Evolutionary conservation across 345 rosid species (phyloP).

Genomic region (Isatis tinctoria): DNA sequence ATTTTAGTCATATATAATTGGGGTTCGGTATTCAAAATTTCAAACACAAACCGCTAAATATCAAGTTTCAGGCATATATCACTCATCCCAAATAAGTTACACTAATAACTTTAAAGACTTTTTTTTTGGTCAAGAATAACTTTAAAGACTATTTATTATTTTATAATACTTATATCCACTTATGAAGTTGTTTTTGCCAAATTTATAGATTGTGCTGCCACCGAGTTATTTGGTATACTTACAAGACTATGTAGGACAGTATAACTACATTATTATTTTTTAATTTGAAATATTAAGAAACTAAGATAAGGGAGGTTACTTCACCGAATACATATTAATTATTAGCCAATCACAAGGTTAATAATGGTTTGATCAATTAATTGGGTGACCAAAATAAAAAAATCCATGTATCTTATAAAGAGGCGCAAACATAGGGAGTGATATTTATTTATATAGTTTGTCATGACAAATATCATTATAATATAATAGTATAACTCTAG

Average conservation of each 20-base stretch:
- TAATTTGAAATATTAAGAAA: neutral
- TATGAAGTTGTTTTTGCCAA: no score
- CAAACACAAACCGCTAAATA: no score
- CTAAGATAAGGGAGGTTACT: constrained; percentile 10
- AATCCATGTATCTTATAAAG: constrained; percentile 16
- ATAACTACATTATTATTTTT: neutral
- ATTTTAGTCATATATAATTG: no score
- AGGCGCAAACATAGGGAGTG: constrained; percentile 34
- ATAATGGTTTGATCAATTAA: constrained; percentile 29
- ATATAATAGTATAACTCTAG: neutral
- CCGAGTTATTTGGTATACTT: neutral
- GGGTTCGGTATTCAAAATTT: no score
- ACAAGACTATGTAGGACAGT: neutral
- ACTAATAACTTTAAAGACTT: no score
- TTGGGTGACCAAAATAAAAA: neutral
- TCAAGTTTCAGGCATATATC: no score
- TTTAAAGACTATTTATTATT: no score
- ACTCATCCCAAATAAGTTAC: no score
- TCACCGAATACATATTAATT: constrained; percentile 28
- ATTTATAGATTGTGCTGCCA: neutral
- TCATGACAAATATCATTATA: constrained; percentile 1
- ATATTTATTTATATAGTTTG: neutral
- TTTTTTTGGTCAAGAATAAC: no score
- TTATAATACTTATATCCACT: no score
- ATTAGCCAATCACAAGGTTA: constrained; percentile 31